Percentiles rank a stretch among this genome's conserved stretches.
These are phyloP conservation scores for Gossypium ekmanianum DNA, from an alignment of 345 rosid genomes.

Conservation along the genomic window DNA sequence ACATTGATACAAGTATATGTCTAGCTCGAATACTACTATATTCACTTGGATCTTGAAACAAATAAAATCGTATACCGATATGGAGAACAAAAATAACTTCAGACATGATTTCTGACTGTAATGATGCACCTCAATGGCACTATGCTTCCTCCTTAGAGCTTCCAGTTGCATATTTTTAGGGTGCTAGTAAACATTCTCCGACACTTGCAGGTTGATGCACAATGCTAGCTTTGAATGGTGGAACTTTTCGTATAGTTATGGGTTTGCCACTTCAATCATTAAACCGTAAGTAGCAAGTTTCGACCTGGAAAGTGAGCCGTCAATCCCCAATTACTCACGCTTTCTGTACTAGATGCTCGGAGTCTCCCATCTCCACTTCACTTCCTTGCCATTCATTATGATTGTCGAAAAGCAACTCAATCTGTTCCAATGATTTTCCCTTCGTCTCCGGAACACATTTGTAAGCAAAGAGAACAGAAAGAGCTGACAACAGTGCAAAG, in stretches of 20 bases:
- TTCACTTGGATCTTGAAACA: neutral
- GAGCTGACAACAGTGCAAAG: slow-evolving; percentile 45
- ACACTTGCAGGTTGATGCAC: neutral
- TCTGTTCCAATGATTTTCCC: slow-evolving; percentile 66
- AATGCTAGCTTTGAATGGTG: neutral
- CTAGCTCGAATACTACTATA: neutral
- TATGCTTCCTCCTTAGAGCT: neutral
- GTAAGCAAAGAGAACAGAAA: slow-evolving; percentile 53
- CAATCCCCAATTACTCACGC: slow-evolving; percentile 13
- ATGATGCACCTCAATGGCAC: slow-evolving; percentile 3
- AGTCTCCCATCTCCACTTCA: slow-evolving; percentile 56
- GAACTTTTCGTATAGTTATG: neutral
- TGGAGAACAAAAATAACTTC: slow-evolving; percentile 1
- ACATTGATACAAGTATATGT: neutral
- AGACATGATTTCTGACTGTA: neutral
- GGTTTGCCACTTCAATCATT: neutral
- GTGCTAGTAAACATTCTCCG: slow-evolving; percentile 2
- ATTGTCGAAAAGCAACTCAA: slow-evolving; percentile 42
- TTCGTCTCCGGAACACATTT: slow-evolving; percentile 53
- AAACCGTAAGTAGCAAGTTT: neutral
- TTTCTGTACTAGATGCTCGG: slow-evolving; percentile 52
- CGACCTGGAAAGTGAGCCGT: neutral
- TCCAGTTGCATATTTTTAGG: neutral
- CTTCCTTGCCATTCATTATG: slow-evolving; percentile 31
- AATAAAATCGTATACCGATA: neutral